Evolutionary conservation across 192 early-diverging fungal genomes (phyloP), one percentile per base, ranked within the genome.

Genomic region (Hyaloraphidium curvatum): DNA sequence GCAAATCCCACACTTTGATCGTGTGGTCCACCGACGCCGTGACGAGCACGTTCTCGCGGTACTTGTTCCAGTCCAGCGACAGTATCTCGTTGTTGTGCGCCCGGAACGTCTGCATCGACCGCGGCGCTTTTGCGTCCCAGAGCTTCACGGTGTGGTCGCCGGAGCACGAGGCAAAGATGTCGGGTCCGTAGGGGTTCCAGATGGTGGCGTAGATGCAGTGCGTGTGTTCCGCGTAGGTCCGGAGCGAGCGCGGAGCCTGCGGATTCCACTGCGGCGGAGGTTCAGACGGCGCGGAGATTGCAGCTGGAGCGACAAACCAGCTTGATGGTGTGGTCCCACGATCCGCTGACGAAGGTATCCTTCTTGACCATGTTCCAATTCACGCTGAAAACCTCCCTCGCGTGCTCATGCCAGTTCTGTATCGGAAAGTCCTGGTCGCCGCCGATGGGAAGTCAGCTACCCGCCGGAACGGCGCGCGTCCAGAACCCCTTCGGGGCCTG

Each of bases 11-110:
- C 25, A 90, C 71, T 60, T 87, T 87, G 58, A 95, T 72, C 1
- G 79, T 81, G 37, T 78, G 70, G 61, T 98, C 95, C 1, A 89
- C 87, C 30, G 82, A 84, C 1, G 84, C 87, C 1, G 94, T 91
- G 3, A 83, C 87, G n/a, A 98, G 57, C 16, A 71, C 67, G 54
- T 87, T 64, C 3, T 82, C 75, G 30, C 79, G 69, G 62, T 98
- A 98, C 64, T 98, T 98, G 67, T 93, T 93, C 92, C 92, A 98
- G 56, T 98, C 95, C 50, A 94, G 56, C 3, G 89, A 82, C 16
- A 98, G 67, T 3, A 90, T 73, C 65, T 98, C 91, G 53, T 81
- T 80, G 25, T 63, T 62, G 62, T 98, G 95, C 19, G 89, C 91
- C 29, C 52, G 57, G 39, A 84, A 74, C 1, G 82, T 80, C 33